Percentiles rank a stretch among this genome's conserved stretches.
These are phyloP conservation scores for Pichia nakasei DNA, from an alignment of 805 yeast species.

Conservation along the genomic window DNA sequence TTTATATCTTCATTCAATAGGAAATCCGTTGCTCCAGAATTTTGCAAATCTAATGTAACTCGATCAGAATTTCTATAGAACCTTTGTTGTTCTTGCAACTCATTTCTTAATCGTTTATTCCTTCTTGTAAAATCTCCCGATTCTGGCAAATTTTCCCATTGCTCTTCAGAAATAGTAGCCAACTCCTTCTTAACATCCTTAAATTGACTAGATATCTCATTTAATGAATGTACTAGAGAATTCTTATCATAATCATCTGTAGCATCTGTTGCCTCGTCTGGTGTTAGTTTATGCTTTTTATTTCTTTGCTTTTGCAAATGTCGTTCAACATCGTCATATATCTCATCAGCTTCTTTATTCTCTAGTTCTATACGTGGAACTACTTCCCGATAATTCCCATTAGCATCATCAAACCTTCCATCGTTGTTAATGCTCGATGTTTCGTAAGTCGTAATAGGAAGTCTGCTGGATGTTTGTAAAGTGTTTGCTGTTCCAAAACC, in stretches of 20 bases:
- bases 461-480: conserved; percentile 41
- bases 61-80: conserved; percentile 80
- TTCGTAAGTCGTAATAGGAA: conserved; percentile 20
- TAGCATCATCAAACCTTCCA: conserved; percentile 24
- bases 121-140: conserved; percentile 78
- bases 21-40: conserved; percentile 28
- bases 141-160: conserved; percentile 82
- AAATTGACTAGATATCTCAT: conserved; percentile 44
- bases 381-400: not conserved
- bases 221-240: conserved; percentile 19
- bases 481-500: conserved; percentile 88
- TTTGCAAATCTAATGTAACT: conserved; percentile 32
- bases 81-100: conserved; percentile 54
- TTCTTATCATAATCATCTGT: conserved; percentile 6
- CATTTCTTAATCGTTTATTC: conserved; percentile 62
- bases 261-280: conserved; percentile 8
- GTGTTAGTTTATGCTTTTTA: conserved; percentile 17
- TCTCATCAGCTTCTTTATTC: conserved; percentile 73
- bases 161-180: conserved; percentile 47
- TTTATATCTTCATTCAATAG: conserved; percentile 20
- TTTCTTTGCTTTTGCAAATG: conserved; percentile 28
- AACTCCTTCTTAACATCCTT: conserved; percentile 59
- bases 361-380: conserved; percentile 23
- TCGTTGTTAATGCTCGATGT: not conserved
- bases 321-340: conserved; percentile 62